Base-by-base conservation (phyloP, 345 rosid species). In the Psidium guajava region DNA sequence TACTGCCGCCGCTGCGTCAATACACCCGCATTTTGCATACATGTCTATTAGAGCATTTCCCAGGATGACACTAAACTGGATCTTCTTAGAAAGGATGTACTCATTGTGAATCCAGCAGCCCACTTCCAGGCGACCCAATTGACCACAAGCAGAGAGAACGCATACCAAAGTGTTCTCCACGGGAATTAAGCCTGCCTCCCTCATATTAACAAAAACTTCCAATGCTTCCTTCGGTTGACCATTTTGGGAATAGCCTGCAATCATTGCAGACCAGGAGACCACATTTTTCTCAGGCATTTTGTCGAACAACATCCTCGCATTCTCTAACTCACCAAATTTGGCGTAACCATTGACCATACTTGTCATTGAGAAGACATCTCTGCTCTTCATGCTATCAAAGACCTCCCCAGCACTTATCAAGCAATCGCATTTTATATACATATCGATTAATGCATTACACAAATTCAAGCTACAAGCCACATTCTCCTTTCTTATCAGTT, bases 311-410 rank as follows among this genome's bases (percentile, higher is more conserved):
- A 69, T 64, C 81, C 91, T 87, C 0, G 90, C 92, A 8, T 69
- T 9, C 49, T 87, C 88, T 13, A 88, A 64, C 83, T 89, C 88
- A 8, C 88, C 91, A 82, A 49, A 54, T 86, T 89, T 91, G 40
- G 92, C 92, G 82, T 87, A 88, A 59, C 92, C 91, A 4, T 91
- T 87, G 47, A 91, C 87, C 89, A 91, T 91, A 49, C 83, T 91
- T n/a, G 92, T 91, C 92, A 91, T 89, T 0, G 92, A 88, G 87
- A 89, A 91, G n/a, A 91, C 91, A 82, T 91, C 92, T 74, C 85
- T 88, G 36, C 51, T 81, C 51, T 44, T 85, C 88, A 91, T 89
- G 54, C 24, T 58, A 20, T 89, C 90, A 51, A 89, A 91, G 64
- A 88, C 16, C 86, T 86, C 89, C 56, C 74, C 83, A 9, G 90